Conservation (phyloP, 352 stramenopile genomes). For the Pilasporangium apinafurcum region DNA sequence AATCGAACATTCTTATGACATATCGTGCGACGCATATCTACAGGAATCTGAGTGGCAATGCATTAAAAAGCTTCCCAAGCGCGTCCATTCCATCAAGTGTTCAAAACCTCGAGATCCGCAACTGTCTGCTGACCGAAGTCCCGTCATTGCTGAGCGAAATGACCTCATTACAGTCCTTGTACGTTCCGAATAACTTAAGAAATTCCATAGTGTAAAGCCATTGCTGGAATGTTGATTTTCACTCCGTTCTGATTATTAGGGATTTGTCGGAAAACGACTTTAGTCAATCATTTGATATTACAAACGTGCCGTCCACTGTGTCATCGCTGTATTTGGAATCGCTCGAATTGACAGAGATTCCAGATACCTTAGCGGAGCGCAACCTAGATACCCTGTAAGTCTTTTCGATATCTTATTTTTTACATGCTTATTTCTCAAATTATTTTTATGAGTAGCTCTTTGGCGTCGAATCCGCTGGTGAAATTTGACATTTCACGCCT, state of each 20-base stretch:
- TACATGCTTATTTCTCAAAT: too few relatives aligned
- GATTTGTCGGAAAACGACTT: slow-evolving; percentile 1
- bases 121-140: not conserved
- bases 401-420: too few relatives aligned
- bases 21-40: too few relatives aligned
- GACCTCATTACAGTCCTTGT: too few relatives aligned
- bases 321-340: not conserved
- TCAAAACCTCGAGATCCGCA: not conserved
- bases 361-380: not conserved
- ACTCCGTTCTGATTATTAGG: not conserved
- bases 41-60: not conserved
- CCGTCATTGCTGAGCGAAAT: too few relatives aligned
- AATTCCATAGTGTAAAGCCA: too few relatives aligned
- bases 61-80: not conserved
- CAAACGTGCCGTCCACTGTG: not conserved
- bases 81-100: not conserved
- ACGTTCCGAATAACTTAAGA: too few relatives aligned
- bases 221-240: not conserved
- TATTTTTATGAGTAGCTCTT: not conserved
- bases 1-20: not conserved
- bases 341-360: not conserved
- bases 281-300: not conserved
- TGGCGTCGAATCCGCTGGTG: not conserved
- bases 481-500: not conserved
- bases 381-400: not conserved